Conservation (phyloP, 495 filamentous ascomycete species). For the Delitschia confertaspora region DNA sequence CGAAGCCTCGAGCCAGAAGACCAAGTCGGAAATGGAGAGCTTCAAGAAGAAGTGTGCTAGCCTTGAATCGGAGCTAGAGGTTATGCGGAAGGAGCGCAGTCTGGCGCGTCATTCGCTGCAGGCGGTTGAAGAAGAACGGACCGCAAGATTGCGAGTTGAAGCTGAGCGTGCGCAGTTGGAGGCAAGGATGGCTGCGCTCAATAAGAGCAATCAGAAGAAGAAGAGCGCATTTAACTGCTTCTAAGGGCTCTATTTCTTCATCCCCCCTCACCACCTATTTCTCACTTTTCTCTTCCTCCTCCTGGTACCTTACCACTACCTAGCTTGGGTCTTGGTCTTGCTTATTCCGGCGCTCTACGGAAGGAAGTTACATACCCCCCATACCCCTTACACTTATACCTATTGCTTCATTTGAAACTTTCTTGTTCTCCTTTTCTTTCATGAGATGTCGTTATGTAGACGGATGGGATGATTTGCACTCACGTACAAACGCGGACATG, state of each 20-base stretch:
- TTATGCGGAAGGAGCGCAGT: conserved; percentile 58
- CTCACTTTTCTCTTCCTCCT: no score
- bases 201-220: conserved; percentile 69
- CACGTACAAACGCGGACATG: no score
- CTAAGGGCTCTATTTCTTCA: conserved; percentile 44
- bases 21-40: conserved; percentile 75
- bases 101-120: conserved; percentile 76
- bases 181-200: conserved; percentile 62
- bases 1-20: conserved; percentile 74
- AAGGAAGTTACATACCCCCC: no score
- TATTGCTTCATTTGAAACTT: no score
- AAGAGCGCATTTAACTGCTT: conserved; percentile 96
- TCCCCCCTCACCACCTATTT: no score
- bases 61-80: conserved; percentile 69
- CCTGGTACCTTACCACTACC: no score
- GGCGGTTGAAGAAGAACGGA: conserved; percentile 87
- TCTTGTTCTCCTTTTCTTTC: no score
- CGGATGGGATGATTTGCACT: no score
- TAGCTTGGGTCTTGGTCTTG: no score
- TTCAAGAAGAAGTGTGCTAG: conserved; percentile 76
- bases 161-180: conserved; percentile 78
- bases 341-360: no score
- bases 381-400: no score
- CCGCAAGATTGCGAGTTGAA: conserved; percentile 78
- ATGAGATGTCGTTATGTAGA: no score